phyloP scores from a whole-genome alignment of 495 filamentous ascomycete genomes.

The Barbatosphaeria neglecta region DNA sequence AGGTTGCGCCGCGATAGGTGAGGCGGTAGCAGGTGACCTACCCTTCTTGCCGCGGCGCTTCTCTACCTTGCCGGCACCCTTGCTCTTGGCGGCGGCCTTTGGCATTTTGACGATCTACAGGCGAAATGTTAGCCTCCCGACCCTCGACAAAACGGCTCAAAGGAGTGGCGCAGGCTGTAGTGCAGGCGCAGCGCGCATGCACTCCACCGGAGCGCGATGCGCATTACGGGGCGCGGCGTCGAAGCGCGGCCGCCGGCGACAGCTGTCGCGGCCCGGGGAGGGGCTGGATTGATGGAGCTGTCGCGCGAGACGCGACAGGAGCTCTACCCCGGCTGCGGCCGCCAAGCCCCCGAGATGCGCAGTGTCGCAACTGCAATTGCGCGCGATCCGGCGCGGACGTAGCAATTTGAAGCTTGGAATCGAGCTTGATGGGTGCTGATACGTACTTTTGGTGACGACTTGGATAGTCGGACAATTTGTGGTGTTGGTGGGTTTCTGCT shows the following conservation, averaged over 20 bases:
- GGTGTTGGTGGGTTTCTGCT: conserved; percentile 11
- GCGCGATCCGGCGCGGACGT: conserved; percentile 16
- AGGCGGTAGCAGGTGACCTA: conserved; percentile 13
- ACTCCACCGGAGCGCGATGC: neutral
- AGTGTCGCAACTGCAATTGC: conserved; percentile 26
- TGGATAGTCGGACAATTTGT: neutral
- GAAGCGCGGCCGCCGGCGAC: neutral
- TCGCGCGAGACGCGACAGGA: neutral
- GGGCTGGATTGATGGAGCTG: conserved; percentile 5
- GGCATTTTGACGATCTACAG: conserved; percentile 26
- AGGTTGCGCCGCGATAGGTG: neutral
- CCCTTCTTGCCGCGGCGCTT: conserved; percentile 39
- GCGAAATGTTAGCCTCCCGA: conserved; percentile 10
- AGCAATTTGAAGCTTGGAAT: conserved; percentile 22
- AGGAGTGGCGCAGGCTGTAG: too few relatives aligned
- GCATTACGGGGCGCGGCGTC: conserved; percentile 6
- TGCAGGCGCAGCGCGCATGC: too few relatives aligned
- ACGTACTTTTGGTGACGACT: conserved; percentile 18
- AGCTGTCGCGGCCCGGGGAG: neutral
- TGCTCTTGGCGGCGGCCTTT: conserved; percentile 37
- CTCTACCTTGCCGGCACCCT: conserved; percentile 28
- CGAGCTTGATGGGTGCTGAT: conserved; percentile 2
- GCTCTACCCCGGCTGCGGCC: neutral
- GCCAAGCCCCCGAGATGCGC: neutral
- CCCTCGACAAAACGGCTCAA: neutral